Conservation (phyloP, 352 stramenopile species). For the Blastocystis sp. region DNA sequence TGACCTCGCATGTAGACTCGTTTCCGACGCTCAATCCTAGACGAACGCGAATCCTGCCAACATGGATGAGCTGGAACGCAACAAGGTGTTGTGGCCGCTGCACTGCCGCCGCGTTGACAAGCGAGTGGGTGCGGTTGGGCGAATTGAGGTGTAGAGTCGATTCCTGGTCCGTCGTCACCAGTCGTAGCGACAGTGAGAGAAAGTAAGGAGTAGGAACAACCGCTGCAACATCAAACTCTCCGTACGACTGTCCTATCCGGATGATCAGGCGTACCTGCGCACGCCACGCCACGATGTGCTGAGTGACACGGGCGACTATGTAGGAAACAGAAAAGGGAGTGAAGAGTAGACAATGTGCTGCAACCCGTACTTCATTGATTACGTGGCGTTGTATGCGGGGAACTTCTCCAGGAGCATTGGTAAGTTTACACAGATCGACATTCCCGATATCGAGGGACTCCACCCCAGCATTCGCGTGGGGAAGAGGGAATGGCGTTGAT, state of each 20-base stretch:
- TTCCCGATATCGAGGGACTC: slow-evolving; percentile 30
- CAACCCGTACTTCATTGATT: slow-evolving; percentile 64
- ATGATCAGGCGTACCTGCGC: slow-evolving; percentile 34
- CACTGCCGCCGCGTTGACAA: slow-evolving; percentile 33
- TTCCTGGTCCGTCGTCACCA: slow-evolving; percentile 40
- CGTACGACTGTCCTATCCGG: slow-evolving; percentile 35
- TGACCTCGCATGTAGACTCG: not conserved
- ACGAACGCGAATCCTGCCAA: not conserved
- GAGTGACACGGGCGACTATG: not conserved
- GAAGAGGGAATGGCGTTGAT: not conserved
- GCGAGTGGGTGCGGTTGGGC: not conserved
- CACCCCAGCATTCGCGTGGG: slow-evolving; percentile 50
- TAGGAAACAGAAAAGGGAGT: not conserved
- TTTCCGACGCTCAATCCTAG: not conserved
- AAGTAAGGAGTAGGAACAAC: slow-evolving; percentile 25
- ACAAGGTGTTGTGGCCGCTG: slow-evolving; percentile 27
- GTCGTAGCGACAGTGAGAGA: not conserved
- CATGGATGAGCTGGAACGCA: not conserved
- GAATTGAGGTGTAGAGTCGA: slow-evolving; percentile 10
- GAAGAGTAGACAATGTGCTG: slow-evolving; percentile 31
- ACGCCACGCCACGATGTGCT: slow-evolving; percentile 25
- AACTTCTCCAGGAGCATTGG: slow-evolving; percentile 20
- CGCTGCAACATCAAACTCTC: slow-evolving; percentile 63
- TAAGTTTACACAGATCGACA: slow-evolving; percentile 48
- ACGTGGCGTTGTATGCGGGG: slow-evolving; percentile 52